Percentiles rank a stretch among this genome's conserved stretches.
phyloP scores from a whole-genome alignment of 768 basidiomycete species.

The Boletus huronensis region DNA sequence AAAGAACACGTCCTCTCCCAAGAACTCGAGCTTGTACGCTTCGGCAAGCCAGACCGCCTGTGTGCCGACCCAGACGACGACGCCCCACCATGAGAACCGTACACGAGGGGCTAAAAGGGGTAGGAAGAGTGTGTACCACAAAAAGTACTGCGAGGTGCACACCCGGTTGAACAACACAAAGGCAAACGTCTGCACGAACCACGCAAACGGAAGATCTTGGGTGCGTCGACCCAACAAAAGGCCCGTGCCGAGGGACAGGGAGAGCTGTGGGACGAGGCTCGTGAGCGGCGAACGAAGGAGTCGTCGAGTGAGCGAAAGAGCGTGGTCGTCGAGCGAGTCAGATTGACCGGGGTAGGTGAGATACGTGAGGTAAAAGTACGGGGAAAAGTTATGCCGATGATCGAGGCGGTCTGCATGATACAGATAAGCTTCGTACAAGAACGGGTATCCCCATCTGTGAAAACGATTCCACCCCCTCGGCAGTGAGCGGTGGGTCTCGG shows the following conservation, averaged over 20 bases:
- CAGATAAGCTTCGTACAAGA: slow-evolving; percentile 87
- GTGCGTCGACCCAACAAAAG: slow-evolving; percentile 60
- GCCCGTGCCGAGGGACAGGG: slow-evolving; percentile 66
- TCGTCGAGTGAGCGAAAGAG: slow-evolving; percentile 36
- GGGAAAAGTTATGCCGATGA: slow-evolving; percentile 97
- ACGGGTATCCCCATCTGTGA: slow-evolving; percentile 88
- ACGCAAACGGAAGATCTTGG: slow-evolving; percentile 70
- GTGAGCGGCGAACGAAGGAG: slow-evolving; percentile 69
- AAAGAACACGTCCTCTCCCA: slow-evolving; percentile 69
- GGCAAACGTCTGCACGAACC: slow-evolving; percentile 86
- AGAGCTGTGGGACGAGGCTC: slow-evolving; percentile 83
- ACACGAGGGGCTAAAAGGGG: slow-evolving; percentile 77
- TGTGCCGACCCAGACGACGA: slow-evolving; percentile 65
- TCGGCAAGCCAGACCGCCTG: slow-evolving; percentile 91
- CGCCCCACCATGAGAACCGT: slow-evolving; percentile 44
- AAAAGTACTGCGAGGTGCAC: slow-evolving; percentile 97
- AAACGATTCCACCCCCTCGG: background rate
- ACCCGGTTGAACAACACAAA: slow-evolving; percentile 99
- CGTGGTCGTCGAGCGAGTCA: slow-evolving; percentile 9
- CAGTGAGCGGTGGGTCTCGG: background rate
- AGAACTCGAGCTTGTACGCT: slow-evolving; percentile 88
- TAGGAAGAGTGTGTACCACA: slow-evolving; percentile 91
- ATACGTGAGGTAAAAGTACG: slow-evolving; percentile 95
- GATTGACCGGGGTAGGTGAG: slow-evolving; percentile 62
- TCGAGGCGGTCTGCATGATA: slow-evolving; percentile 91